Evolutionary conservation across 352 stramenopile species (phyloP).

Genomic region (Peronospora destructor): DNA sequence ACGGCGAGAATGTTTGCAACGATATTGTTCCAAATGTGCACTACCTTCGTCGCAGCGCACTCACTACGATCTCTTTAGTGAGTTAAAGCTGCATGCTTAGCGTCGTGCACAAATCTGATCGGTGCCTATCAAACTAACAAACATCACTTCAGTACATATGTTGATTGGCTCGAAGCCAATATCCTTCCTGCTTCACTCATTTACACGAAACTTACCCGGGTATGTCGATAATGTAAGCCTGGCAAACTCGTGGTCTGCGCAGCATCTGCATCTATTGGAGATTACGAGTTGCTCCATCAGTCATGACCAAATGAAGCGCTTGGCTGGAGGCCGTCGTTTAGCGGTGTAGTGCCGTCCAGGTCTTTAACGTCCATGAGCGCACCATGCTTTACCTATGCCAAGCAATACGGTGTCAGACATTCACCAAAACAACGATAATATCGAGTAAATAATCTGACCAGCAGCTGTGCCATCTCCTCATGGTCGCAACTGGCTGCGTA

Average conservation of each 20-base stretch:
- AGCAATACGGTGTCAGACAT: conserved; percentile 7
- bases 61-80: too few relatives aligned
- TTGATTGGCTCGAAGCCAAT: conserved; percentile 2
- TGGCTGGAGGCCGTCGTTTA: conserved; percentile 36
- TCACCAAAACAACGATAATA: conserved; percentile 4
- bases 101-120: too few relatives aligned
- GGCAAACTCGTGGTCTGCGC: conserved; percentile 10
- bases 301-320: conserved; percentile 42
- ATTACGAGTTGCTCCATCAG: conserved; percentile 17
- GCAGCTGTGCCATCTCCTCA: conserved; percentile 51
- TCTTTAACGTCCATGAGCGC: conserved; percentile 54
- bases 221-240: conserved; percentile 18
- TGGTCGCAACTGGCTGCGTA: conserved; percentile 72
- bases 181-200: conserved; percentile 12
- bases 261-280: conserved; percentile 19
- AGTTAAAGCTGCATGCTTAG: too few relatives aligned
- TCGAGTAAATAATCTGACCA: conserved; percentile 34
- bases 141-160: neutral
- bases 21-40: too few relatives aligned
- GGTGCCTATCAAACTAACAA: neutral
- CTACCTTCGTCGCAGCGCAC: too few relatives aligned
- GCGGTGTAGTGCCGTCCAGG: conserved; percentile 59
- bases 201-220: conserved; percentile 6
- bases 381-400: conserved; percentile 47
- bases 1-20: too few relatives aligned